A percentile compares a stretch with the other conserved stretches of the same genome.
These are phyloP conservation scores for Auriculariales sp. DNA, from an alignment of 768 basidiomycete species.

Conservation along the genomic window DNA sequence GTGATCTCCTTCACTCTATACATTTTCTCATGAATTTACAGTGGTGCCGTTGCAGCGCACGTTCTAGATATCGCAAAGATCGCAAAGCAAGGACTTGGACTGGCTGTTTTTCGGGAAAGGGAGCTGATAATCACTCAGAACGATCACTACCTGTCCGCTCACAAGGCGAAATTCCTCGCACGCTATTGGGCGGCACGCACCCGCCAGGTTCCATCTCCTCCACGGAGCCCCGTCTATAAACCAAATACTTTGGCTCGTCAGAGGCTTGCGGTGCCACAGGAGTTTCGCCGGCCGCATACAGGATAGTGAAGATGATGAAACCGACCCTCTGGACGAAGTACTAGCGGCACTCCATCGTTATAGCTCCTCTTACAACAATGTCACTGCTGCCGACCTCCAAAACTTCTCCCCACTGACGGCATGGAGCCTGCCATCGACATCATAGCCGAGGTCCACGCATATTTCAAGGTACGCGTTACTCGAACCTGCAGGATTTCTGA, in stretches of 20 bases:
- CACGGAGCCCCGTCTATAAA: too few relatives aligned
- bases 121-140: constrained; percentile 10
- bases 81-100: constrained; percentile 19
- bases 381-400: constrained; percentile 28
- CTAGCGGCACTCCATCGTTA: too few relatives aligned
- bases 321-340: too few relatives aligned
- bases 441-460: constrained; percentile 59
- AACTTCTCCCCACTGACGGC: constrained; percentile 33
- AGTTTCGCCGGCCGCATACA: too few relatives aligned
- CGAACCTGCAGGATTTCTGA: neutral
- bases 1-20: constrained; percentile 8
- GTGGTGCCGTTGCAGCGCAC: constrained; percentile 37
- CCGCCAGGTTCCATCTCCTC: too few relatives aligned
- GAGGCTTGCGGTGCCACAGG: too few relatives aligned
- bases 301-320: too few relatives aligned
- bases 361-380: constrained; percentile 13
- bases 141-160: constrained; percentile 4
- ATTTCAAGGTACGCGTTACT: constrained; percentile 44
- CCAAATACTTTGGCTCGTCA: too few relatives aligned
- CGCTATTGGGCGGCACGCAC: neutral
- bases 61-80: constrained; percentile 19
- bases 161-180: constrained; percentile 5
- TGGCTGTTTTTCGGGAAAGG: neutral
- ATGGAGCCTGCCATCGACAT: constrained; percentile 40
- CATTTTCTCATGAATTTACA: constrained; percentile 11